phyloP scores from a whole-genome alignment of 306 rosid species.

The Begonia peltatifolia region DNA sequence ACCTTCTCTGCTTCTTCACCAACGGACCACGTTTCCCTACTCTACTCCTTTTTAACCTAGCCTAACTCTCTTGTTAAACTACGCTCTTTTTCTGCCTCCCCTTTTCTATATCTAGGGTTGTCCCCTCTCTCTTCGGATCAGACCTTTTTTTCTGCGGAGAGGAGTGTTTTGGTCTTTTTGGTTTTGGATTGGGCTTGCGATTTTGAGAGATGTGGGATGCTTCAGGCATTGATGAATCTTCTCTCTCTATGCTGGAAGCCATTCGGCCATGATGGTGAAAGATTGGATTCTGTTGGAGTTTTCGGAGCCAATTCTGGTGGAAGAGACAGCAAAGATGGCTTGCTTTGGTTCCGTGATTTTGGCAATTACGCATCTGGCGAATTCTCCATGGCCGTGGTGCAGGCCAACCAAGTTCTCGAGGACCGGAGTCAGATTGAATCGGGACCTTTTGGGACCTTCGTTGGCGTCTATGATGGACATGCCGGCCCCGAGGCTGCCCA shows the following conservation, averaged over 20 bases:
- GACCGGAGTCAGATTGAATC: constrained; percentile 89
- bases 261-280: constrained; percentile 35
- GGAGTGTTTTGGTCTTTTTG: neutral
- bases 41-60: too few relatives aligned
- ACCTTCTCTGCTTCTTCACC: constrained; percentile 43
- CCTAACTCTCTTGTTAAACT: too few relatives aligned
- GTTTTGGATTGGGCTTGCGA: constrained; percentile 36
- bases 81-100: constrained; percentile 2
- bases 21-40: too few relatives aligned
- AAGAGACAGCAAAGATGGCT: constrained; percentile 45
- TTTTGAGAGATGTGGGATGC: constrained; percentile 92
- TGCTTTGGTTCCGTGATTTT: constrained; percentile 60
- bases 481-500: constrained; percentile 74
- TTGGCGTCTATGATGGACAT: constrained; percentile 88
- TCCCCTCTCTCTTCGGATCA: neutral
- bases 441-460: constrained; percentile 65
- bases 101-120: constrained; percentile 11
- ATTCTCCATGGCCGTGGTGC: constrained; percentile 81
- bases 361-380: constrained; percentile 64
- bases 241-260: constrained; percentile 81
- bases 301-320: constrained; percentile 20
- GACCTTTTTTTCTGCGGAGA: too few relatives aligned
- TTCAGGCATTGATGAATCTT: constrained; percentile 73
- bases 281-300: constrained; percentile 23
- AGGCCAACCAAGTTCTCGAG: constrained; percentile 80